phyloP scores from a whole-genome alignment of 331 rosid species.

The Stylosanthes scabra region DNA sequence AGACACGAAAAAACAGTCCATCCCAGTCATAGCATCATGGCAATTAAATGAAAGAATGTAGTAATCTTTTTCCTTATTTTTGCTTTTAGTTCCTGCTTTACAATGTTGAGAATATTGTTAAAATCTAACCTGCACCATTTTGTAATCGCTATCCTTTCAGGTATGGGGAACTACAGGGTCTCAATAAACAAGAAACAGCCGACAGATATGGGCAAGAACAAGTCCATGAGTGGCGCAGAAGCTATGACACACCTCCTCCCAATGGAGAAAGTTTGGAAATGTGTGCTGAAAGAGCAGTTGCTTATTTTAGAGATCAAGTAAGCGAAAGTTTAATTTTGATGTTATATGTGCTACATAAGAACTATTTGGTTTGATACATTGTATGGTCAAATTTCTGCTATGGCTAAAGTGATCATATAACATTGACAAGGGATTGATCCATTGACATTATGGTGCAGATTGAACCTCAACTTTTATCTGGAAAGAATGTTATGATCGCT shows the following conservation, averaged over 20 bases:
- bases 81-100: conserved; percentile 23
- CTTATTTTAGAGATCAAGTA: conserved; percentile 94
- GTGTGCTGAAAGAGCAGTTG: conserved; percentile 99
- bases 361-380: conserved; percentile 20
- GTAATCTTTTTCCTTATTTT: conserved; percentile 36
- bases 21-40: conserved; percentile 91
- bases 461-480: conserved; percentile 87
- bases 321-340: conserved; percentile 30
- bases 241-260: conserved; percentile 96
- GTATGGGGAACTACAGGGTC: conserved; percentile 99
- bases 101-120: conserved; percentile 6
- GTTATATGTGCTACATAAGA: neutral
- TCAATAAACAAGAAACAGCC: conserved; percentile 97
- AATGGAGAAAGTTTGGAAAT: conserved; percentile 99
- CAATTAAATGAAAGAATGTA: conserved; percentile 99
- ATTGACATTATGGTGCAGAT: conserved; percentile 62
- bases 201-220: conserved; percentile 96
- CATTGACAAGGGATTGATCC: conserved; percentile 41
- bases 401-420: conserved; percentile 26
- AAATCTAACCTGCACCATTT: neutral
- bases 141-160: conserved; percentile 51
- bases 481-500: conserved; percentile 96
- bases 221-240: conserved; percentile 98
- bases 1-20: conserved; percentile 91
- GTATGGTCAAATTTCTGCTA: conserved; percentile 21